Conservation (phyloP, 345 rosid genomes). For the Populus ilicifolia region DNA sequence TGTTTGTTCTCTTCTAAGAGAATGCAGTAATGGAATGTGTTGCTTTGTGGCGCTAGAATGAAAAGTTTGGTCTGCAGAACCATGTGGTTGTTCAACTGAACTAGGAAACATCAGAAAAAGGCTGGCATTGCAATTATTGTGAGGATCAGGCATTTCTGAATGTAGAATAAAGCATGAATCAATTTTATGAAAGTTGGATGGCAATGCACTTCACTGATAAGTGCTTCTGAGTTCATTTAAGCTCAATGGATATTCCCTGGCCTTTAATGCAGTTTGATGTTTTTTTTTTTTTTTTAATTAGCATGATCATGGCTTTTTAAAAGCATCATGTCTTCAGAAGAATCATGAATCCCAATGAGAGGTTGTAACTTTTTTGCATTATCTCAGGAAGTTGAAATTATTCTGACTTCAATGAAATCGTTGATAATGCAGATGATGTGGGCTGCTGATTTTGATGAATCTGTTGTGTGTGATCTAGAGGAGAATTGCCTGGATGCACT, state of each 20-base stretch:
- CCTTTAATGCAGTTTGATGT: background rate
- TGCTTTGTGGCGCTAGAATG: background rate
- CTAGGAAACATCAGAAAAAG: background rate
- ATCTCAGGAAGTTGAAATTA: background rate
- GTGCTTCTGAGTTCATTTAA: background rate
- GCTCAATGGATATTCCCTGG: background rate
- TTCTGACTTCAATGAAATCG: slow-evolving; percentile 8
- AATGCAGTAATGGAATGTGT: background rate
- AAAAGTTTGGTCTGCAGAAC: background rate
- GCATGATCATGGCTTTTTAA: background rate
- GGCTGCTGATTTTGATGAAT: slow-evolving; percentile 92
- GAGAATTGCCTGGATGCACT: slow-evolving; percentile 70
- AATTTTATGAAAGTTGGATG: background rate
- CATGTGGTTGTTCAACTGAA: background rate
- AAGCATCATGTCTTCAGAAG: background rate
- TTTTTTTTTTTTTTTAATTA: background rate
- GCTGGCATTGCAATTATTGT: background rate
- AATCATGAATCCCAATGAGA: background rate
- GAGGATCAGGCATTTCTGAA: background rate
- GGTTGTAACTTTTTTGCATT: background rate
- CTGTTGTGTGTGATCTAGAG: slow-evolving; percentile 47
- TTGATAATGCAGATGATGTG: slow-evolving; percentile 79
- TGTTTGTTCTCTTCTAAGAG: background rate
- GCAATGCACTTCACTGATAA: background rate
- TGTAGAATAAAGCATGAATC: background rate